A percentile compares a stretch with the other conserved stretches of the same genome.
Conservation (phyloP, 768 basidiomycete species). For the Boletus rubropictus region DNA sequence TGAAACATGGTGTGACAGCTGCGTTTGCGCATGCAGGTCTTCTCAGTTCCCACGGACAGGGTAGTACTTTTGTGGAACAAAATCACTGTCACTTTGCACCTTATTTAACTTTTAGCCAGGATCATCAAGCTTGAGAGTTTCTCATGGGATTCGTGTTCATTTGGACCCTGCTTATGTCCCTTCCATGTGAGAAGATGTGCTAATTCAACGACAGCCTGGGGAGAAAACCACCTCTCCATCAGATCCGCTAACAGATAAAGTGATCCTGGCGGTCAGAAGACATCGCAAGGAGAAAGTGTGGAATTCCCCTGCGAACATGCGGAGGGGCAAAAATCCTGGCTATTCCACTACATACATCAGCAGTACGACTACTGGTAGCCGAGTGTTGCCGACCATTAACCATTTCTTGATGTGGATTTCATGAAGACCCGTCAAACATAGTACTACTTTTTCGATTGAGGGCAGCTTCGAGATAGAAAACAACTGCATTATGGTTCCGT, state of each 20-base stretch:
- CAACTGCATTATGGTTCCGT: too few species aligned
- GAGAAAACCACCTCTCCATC: constrained; percentile 23
- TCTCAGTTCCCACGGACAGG: constrained; percentile 13
- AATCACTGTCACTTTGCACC: background rate
- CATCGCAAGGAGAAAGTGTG: constrained; percentile 18
- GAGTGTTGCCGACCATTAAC: too few species aligned
- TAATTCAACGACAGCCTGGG: constrained; percentile 9
- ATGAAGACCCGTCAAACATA: too few species aligned
- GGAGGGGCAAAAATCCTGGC: too few species aligned
- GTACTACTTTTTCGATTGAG: too few species aligned
- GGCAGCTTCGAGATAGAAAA: too few species aligned
- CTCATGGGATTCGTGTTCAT: constrained; percentile 6
- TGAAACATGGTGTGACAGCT: constrained; percentile 5
- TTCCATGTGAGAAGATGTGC: constrained; percentile 12
- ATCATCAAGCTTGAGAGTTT: constrained; percentile 12
- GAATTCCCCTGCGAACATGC: constrained; percentile 7
- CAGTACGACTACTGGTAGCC: too few species aligned
- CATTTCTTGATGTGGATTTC: too few species aligned
- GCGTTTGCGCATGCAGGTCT: constrained; percentile 7
- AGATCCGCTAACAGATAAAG: constrained; percentile 2
- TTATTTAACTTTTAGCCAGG: constrained; percentile 26
- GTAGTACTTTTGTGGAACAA: constrained; percentile 14
- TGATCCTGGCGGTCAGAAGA: constrained; percentile 12
- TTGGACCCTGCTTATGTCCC: constrained; percentile 15
- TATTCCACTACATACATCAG: too few species aligned